Base-by-base conservation (phyloP, 805 yeast species). In the Grigorovia yakushimaensis region DNA sequence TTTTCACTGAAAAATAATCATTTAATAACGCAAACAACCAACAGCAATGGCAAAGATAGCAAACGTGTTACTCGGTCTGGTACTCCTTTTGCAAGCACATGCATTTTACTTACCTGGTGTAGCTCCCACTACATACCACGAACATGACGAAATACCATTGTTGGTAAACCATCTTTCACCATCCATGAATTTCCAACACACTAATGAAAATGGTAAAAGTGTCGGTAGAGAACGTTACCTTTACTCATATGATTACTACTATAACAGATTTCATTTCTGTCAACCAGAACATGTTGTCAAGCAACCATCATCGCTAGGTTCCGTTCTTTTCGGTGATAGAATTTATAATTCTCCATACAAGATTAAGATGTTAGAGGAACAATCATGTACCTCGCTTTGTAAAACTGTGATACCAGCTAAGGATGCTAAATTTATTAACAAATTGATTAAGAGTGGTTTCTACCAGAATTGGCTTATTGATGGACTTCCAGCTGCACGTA, bases 51-150 rank as follows among this genome's bases (percentile, higher is more conserved):
- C 23, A 11, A 30, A 8, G 21, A 41, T 27, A 17, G 20, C 30
- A 20, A 15, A 13, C 19, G 27, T 42, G n/a, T 27, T 42, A 15
- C 39, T 36, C 27, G 39, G 20, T 19, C 10, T 42, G 7, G 38
- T 24, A 27, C n/a, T 42, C 9, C 2, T 44, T 8, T 41, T 50
- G 24, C 38, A 23, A 11, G 42, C n/a, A 6, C 8, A 24, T 20
- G 95, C 82, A 2, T 91, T 93, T 68, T 91, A 93, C 62, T 72
- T 93, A 47, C 98, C 98, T 0, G 98, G 98, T 8, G 93, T 88
- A 21, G 96, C 98, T 0, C 98, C 98, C 18, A 85, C 94, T 1
- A 83, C 91, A 44, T 93, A 91, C 61, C 71, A 74, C 42, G 73
- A 77, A 50, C 88, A 82, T 44, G 94, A 89, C 46, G 55, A 60